Evolutionary conservation across 2,329 filamentous ascomycete species (phyloP), one percentile per base, ranked within the genome.

Genomic region (Sporothrix dimorphospora): DNA sequence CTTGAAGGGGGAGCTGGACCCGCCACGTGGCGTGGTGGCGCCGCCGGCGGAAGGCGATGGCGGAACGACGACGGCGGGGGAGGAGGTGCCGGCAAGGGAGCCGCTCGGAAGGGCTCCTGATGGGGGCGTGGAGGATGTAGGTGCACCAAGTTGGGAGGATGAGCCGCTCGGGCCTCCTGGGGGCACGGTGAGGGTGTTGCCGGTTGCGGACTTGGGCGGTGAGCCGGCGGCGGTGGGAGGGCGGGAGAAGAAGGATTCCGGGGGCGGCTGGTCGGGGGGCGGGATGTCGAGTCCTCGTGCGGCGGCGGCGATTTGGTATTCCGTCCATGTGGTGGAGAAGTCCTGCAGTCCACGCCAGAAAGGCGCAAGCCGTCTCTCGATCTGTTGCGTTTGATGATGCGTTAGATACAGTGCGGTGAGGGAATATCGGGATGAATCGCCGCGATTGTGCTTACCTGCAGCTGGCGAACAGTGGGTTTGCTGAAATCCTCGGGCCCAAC

Each of bases 291-390:
- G 87, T 24, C 93, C 94, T 78, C 94, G 90, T 67, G 92, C 96
- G 30, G 93, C 94, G 72, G 95, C 94, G 77, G 98, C 89, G n/a
- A 99, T 89, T 81, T 99, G 96, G 81, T 96, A 91, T 78, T 99
- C 96, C 14, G 94, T 92, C 96, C 96, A 99, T 69, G 89, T 92
- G 27, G 93, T 88, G 19, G 91, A 91, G 81, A 96, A 94, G 80
- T 98, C 94, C 75, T 97, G 91, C 4, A 99, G 84, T 5, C 96
- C 96, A 79, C 92, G 91, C 94, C 95, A 99, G 81, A 99, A 99
- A 0, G 96, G 96, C 55, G 96, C 96, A 74, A 99, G 83, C 74
- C 92, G 91, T 76, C 96, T 89, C 82, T 99, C 96, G 79, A 99
- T 94, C 95, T 98, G 74, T 34, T 34, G 59, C 73, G 3, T 19